These are phyloP conservation scores for Calonectria pauciramosa DNA, from an alignment of 2,329 filamentous ascomycete species.

Conservation along the genomic window DNA sequence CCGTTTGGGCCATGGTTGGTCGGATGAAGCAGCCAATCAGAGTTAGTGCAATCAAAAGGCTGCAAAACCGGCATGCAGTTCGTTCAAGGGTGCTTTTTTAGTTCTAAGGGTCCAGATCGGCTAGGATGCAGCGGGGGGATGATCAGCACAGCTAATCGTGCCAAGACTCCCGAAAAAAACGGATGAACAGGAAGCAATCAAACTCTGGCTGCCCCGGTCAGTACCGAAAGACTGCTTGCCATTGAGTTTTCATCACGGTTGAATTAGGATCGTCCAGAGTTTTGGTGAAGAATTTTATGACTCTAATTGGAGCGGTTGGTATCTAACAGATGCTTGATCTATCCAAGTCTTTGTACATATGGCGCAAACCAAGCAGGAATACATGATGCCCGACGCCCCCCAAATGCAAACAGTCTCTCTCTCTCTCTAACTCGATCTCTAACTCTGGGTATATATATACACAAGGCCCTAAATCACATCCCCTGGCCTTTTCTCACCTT, in stretches of 20 bases:
- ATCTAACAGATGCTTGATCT: constrained; percentile 24
- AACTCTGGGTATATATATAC: not conserved
- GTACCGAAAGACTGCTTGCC: not conserved
- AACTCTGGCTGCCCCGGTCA: not conserved
- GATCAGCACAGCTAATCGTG: not conserved
- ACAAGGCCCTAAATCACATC: not conserved
- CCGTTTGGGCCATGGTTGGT: too few species aligned
- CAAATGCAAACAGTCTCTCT: constrained; percentile 26
- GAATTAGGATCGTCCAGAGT: not conserved
- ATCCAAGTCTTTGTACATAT: constrained; percentile 15
- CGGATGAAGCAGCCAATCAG: not conserved
- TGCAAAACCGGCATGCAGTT: not conserved
- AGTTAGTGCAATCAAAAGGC: not conserved
- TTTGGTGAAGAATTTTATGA: not conserved
- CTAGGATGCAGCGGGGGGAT: not conserved
- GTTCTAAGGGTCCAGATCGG: not conserved
- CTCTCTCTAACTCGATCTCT: not conserved
- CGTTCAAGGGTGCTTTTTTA: not conserved
- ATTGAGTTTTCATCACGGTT: not conserved
- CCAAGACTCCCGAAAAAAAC: not conserved
- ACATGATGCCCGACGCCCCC: constrained; percentile 36
- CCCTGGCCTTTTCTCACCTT: not conserved
- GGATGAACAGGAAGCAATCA: not conserved
- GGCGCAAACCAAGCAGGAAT: constrained; percentile 21
- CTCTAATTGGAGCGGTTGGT: constrained; percentile 21